Evolutionary conservation across 108 stramenopile genomes (phyloP), one percentile per base, ranked within the genome.

Genomic region (Pseudonitzschia pungens): DNA sequence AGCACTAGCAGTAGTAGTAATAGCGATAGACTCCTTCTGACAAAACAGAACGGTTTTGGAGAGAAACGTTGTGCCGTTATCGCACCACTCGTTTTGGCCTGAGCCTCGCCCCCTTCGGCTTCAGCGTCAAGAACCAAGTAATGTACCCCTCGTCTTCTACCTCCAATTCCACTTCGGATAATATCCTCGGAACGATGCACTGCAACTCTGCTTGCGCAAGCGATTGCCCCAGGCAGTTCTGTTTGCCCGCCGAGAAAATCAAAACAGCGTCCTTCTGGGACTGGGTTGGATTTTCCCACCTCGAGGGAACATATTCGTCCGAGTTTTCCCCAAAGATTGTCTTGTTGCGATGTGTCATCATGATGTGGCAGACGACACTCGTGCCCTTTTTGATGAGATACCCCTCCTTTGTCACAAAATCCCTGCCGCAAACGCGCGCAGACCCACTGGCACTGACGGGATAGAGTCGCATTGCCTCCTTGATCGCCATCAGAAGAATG

Each of bases 211-310:
- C 73, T 32, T 77, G 76, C 0, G 87, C 84, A 10, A 88, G 75
- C 8, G 80, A 36, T 58, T 85, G 84, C 21, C 84, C 87, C 5
- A 75, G 40, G 64, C 87, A 85, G 45, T 81, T 85, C 26, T 73
- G 79, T 29, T 44, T 64, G 14, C 87, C 87, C 29, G 78, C 26
- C 29, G 74, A 68, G 66, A 83, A 85, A n/a, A 82, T 76, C 15
- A 85, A 21, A 21, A 71, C 81, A 6, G 79, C 52, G 21, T 77
- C 56, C 29, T 58, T 68, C 71, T 78, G 75, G 18, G 65, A 70
- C n/a, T 73, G 27, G 1, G 73, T 74, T 11, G 81, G 69, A 41
- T 76, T 62, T 29, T 77, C 75, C 87, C 87, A 88, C n/a, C 87
- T 70, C 11, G 28, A 41, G 20, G 87, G 87, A n/a, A 63, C 27